A percentile compares a stretch with the other conserved stretches of the same genome.
Conservation (phyloP, 2,329 filamentous ascomycete genomes). For the Diaporthe amygdali region DNA sequence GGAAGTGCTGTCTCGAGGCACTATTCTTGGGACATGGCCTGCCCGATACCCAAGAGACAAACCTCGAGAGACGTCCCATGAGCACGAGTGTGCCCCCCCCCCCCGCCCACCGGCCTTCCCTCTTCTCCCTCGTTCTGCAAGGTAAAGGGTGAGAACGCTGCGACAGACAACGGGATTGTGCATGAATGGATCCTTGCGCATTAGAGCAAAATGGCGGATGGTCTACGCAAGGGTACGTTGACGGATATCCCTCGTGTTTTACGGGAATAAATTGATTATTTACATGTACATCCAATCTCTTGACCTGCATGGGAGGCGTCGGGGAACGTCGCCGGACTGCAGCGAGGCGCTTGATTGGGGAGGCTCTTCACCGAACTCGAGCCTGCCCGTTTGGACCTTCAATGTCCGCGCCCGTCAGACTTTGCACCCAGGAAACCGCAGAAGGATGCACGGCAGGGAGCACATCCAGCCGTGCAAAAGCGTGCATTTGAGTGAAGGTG, state of each 20-base stretch:
- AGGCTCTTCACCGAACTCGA: not conserved
- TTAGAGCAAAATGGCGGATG: not conserved
- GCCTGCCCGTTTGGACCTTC: not conserved
- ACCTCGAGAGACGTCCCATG: not conserved
- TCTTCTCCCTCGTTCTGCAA: not conserved
- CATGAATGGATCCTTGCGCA: not conserved
- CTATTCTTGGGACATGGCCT: not conserved
- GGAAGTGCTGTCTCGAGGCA: too few species aligned
- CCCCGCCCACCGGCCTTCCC: too few species aligned
- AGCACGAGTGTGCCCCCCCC: too few species aligned
- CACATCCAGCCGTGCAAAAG: not conserved
- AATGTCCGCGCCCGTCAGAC: not conserved
- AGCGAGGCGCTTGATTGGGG: not conserved
- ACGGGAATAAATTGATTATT: not conserved
- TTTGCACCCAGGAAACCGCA: not conserved
- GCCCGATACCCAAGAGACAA: not conserved
- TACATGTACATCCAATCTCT: not conserved
- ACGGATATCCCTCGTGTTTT: too few species aligned
- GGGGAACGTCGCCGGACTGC: not conserved
- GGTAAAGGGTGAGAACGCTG: not conserved
- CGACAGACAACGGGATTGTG: not conserved
- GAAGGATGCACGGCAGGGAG: not conserved
- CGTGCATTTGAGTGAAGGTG: not conserved
- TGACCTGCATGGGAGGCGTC: not conserved
- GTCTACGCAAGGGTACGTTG: not conserved